Evolutionary conservation across 371 early-diverging fungal species (phyloP).

Genomic region (Gilbertella persicaria): DNA sequence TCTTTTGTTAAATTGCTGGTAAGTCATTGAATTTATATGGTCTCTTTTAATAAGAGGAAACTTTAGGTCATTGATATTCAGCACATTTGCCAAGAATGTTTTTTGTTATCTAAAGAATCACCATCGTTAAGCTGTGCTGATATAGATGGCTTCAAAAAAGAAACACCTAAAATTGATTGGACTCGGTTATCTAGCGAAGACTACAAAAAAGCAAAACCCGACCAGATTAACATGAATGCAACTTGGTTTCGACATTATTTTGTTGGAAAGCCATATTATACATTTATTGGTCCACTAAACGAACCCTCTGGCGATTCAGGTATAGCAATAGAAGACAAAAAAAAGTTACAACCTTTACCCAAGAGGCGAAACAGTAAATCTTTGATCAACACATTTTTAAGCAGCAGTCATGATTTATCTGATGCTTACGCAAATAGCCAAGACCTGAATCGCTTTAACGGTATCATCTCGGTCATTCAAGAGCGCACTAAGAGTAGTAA

Average conservation of each 20-base stretch:
- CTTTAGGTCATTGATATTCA: constrained; percentile 8
- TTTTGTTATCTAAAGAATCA: neutral
- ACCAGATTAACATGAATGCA: constrained; percentile 34
- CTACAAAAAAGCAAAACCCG: constrained; percentile 28
- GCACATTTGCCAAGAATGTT: constrained; percentile 6
- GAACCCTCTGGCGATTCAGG: neutral
- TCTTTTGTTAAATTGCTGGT: neutral
- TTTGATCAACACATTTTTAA: neutral
- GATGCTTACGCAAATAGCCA: neutral
- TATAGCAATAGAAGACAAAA: neutral
- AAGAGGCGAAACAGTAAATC: constrained; percentile 8
- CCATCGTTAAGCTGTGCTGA: neutral
- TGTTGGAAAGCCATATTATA: constrained; percentile 48
- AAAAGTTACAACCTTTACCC: neutral
- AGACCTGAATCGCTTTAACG: constrained; percentile 3
- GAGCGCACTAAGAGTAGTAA: constrained; percentile 32
- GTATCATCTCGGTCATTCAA: constrained; percentile 43
- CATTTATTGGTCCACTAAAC: constrained; percentile 28
- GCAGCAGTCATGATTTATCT: neutral
- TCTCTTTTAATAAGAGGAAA: too few species aligned
- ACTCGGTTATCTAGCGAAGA: neutral
- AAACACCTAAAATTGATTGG: constrained; percentile 3
- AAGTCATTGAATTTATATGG: neutral
- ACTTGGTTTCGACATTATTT: constrained; percentile 48
- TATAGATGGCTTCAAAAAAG: constrained; percentile 18